A percentile compares a stretch with the other conserved stretches of the same genome.
Conservation (phyloP, 345 rosid species). For the Populus ilicifolia region DNA sequence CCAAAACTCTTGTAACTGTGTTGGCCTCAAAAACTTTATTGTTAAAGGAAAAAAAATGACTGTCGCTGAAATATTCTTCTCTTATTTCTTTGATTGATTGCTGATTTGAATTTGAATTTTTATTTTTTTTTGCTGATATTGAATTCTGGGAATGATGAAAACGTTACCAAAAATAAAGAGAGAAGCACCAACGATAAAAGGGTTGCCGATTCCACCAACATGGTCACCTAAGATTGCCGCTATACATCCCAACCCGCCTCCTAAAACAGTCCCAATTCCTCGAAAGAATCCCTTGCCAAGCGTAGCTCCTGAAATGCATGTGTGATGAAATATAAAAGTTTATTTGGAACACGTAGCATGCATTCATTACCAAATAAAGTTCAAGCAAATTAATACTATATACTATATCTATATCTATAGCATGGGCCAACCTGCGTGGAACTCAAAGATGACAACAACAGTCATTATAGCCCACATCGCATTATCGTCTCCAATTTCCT, state of each 20-base stretch:
- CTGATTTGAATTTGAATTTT: background rate
- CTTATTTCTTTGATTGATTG: background rate
- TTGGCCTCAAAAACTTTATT: background rate
- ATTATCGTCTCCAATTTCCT: constrained; percentile 52
- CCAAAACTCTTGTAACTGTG: background rate
- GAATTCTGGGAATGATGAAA: background rate
- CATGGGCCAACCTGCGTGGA: constrained; percentile 48
- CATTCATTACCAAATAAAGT: background rate
- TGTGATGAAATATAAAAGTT: background rate
- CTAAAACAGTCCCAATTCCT: constrained; percentile 57
- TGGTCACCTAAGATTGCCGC: constrained; percentile 43
- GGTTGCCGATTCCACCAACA: constrained; percentile 42
- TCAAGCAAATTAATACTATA: background rate
- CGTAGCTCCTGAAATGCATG: constrained; percentile 49
- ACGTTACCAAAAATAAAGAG: constrained; percentile 51
- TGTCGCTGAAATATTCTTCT: background rate
- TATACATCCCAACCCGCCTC: constrained; percentile 58
- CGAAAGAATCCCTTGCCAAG: constrained; percentile 68
- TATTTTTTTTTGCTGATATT: background rate
- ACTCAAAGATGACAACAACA: constrained; percentile 70
- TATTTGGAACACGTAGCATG: background rate
- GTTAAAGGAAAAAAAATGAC: background rate
- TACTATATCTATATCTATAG: background rate
- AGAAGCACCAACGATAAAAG: constrained; percentile 38
- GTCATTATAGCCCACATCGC: constrained; percentile 88